Base-by-base conservation (phyloP, 768 basidiomycete genomes). In the Psilocybe tampanensis region DNA sequence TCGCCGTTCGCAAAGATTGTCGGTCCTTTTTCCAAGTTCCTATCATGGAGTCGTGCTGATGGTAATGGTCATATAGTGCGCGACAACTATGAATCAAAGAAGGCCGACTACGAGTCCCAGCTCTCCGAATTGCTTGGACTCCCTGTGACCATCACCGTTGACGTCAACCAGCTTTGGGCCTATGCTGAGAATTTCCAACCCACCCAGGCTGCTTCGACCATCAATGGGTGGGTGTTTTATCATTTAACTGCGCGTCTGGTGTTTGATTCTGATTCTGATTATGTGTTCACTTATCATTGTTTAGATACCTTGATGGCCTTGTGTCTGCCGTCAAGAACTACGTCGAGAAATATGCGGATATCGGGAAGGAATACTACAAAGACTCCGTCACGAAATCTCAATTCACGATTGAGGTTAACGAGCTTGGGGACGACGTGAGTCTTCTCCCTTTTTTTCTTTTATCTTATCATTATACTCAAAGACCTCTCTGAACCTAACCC, bases 291-390 rank as follows among this genome's bases (percentile, higher is more conserved):
- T n/a, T 12, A n/a, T 18, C 39, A 1, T 8, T 12, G 15, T 52
- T 23, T 26, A 76, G 76, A 12, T 78, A 78, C 54, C 65, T 72
- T 47, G 72, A 74, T 23, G 72, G 74, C 32, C 74, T 78, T 63
- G 57, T 72, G 54, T 60, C 56, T 23, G 74, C 68, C 12, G 54
- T 75, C 56, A 64, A 68, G 51, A 55, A 42, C 47, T 75, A 69
- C 60, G 34, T 72, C 19, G 60, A 66, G 8, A 67, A 68, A 12
- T 76, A 64, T 53, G 72, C 69, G 17, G 74, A 76, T 3, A 64
- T 72, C 21, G 76, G 75, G 18, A 73, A 72, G 59, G 57, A 55
- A 5, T 70, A 74, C 59, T 75, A 77, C 71, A 74, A 75, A 64
- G 69, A 71, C 8, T 72, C 70, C 2, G 74, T 76, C 13, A 67